Base-by-base conservation (phyloP, 306 rosid species). In the Oxytropis ochrocephala region DNA sequence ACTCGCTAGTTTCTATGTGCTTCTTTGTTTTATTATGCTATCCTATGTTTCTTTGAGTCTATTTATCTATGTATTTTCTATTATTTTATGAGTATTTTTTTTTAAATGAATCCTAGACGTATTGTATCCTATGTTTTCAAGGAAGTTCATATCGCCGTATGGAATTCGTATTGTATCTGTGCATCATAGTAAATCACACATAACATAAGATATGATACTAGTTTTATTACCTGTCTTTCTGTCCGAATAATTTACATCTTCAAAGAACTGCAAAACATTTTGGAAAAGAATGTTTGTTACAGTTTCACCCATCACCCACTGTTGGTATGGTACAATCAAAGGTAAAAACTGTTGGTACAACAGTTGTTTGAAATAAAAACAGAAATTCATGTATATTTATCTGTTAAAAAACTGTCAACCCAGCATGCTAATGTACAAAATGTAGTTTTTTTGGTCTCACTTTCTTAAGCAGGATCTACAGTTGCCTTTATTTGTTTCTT, bases 161-260 rank as follows among this genome's bases (percentile, higher is more conserved):
- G n/a, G n/a, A n/a, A n/a, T n/a, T n/a, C n/a, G n/a, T n/a, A n/a
- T n/a, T n/a, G n/a, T n/a, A n/a, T n/a, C n/a, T n/a, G n/a, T n/a
- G n/a, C n/a, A n/a, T n/a, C n/a, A n/a, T n/a, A n/a, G n/a, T n/a
- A n/a, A n/a, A n/a, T n/a, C n/a, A n/a, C n/a, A n/a, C n/a, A n/a
- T n/a, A n/a, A n/a, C n/a, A n/a, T n/a, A n/a, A n/a, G n/a, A 14
- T 49, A 27, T 54, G 18, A 54, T 24, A 54, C 50, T 68, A 12
- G 27, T 38, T 5, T 56, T 64, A 42, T 33, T 78, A 64, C 53
- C 38, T 33, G 44, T 56, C 6, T 72, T 65, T 36, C 39, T 51
- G 38, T 58, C 7, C 17, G 56, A 72, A 49, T 58, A 18, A 50
- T 78, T 78, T 67, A 41, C 75, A 14, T 67, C 11, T 35, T 39